Base-by-base conservation (phyloP, 2,329 filamentous ascomycete genomes). In the Aspergillus clavatus region DNA sequence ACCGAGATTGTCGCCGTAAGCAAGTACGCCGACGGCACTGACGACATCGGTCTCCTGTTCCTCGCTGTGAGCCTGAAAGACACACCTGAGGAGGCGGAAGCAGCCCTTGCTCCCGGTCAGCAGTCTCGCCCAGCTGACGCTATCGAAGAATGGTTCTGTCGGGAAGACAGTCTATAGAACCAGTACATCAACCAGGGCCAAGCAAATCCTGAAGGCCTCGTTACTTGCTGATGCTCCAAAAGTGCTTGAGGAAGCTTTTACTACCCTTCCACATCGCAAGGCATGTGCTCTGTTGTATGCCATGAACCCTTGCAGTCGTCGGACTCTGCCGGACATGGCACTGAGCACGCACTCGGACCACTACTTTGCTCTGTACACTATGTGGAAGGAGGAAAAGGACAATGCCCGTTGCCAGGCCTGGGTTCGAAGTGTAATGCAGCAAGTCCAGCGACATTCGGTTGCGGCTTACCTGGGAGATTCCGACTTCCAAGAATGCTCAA, bases 391-490 rank as follows among this genome's bases (percentile, higher is more conserved):
- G 19, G 62, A 58, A 14, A 48, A 55, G 2, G 74, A 79, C 29
- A 77, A 79, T 47, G 57, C 54, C 0, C 48, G 52, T n/a, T 75
- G 71, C 54, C 59, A 61, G 23, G 49, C 33, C 1, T 80, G 77
- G 77, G 66, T 76, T 1, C 55, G 56, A n/a, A 50, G 64, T 19
- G 54, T 71, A 1, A 72, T 77, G 62, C 50, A 42, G 22, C 42
- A 55, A 5, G 61, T 76, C 1, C 69, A 73, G 52, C 52, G 50
- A 21, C 60, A 73, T 35, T 66, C 66, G 4, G 70, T 67, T 2
- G 78, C 77, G 2, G 70, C 73, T n/a, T 80, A 80, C 51, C 60
- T 80, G 1, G 78, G 77, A 7, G 77, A 80, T 50, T 65, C 74
- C 0, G 77, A 80, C 55, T 79, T 80, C 47, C 73, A 74, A 55